phyloP scores from a whole-genome alignment of 1,139 yeast species.

The Debaryomyces udenii region DNA sequence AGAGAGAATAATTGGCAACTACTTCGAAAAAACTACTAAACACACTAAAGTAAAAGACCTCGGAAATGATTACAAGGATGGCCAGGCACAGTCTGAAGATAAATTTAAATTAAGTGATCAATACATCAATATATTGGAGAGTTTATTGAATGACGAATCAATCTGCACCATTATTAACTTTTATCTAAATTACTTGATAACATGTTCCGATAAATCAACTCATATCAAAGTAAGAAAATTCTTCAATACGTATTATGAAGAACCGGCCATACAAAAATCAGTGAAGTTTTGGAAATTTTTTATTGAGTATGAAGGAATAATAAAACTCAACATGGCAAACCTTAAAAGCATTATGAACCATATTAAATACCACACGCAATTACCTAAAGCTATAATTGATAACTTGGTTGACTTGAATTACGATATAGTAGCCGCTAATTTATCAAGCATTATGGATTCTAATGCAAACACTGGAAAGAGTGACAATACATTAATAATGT shows the following conservation, averaged over 20 bases:
- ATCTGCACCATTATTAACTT: slow-evolving; percentile 27
- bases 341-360: slow-evolving; percentile 45
- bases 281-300: slow-evolving; percentile 58
- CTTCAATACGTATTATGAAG: slow-evolving; percentile 44
- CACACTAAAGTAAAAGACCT: slow-evolving; percentile 5
- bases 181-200: slow-evolving; percentile 21
- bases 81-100: background rate
- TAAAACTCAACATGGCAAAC: slow-evolving; percentile 44
- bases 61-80: slow-evolving; percentile 7
- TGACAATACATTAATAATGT: slow-evolving; percentile 26
- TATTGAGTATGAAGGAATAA: slow-evolving; percentile 53
- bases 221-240: slow-evolving; percentile 31
- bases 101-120: slow-evolving; percentile 11
- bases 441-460: slow-evolving; percentile 4
- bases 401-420: slow-evolving; percentile 29
- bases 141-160: slow-evolving; percentile 35
- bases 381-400: slow-evolving; percentile 54
- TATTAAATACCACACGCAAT: slow-evolving; percentile 43
- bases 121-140: slow-evolving; percentile 17
- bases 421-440: slow-evolving; percentile 29
- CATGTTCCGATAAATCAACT: slow-evolving; percentile 2
- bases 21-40: slow-evolving; percentile 22
- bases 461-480: slow-evolving; percentile 17
- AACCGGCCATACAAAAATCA: slow-evolving; percentile 40
- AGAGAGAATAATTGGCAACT: slow-evolving; percentile 22